These are phyloP conservation scores for Lipomyces mesembrius DNA, from an alignment of 805 yeast genomes.

Conservation along the genomic window DNA sequence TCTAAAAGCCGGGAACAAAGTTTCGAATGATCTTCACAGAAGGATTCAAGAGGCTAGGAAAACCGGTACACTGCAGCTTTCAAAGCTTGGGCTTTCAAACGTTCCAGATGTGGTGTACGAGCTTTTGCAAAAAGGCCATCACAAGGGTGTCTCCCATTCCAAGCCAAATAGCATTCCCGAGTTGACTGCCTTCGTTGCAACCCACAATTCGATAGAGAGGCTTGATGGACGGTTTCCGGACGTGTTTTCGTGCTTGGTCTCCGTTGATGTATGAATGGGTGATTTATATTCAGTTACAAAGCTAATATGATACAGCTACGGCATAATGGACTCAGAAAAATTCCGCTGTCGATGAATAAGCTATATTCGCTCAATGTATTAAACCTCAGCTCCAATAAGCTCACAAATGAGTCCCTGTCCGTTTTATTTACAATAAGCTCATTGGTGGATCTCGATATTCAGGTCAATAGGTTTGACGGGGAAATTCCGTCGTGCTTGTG, in stretches of 20 bases:
- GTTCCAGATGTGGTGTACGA: slow-evolving; percentile 29
- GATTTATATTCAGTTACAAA: background rate
- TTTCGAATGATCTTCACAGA: slow-evolving; percentile 4
- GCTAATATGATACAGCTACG: slow-evolving; percentile 18
- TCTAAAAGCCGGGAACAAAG: background rate
- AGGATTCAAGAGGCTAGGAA: slow-evolving; percentile 14
- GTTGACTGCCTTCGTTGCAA: slow-evolving; percentile 18
- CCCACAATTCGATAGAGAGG: slow-evolving; percentile 19
- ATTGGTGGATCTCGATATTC: slow-evolving; percentile 26
- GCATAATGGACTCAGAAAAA: slow-evolving; percentile 20
- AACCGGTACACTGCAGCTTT: slow-evolving; percentile 21
- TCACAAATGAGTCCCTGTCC: slow-evolving; percentile 17
- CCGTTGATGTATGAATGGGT: slow-evolving; percentile 20
- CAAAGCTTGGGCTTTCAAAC: background rate
- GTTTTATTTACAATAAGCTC: slow-evolving; percentile 16
- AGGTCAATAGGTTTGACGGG: slow-evolving; percentile 27
- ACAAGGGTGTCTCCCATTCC: background rate
- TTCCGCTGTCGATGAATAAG: slow-evolving; percentile 19
- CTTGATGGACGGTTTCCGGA: slow-evolving; percentile 18
- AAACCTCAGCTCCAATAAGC: slow-evolving; percentile 21
- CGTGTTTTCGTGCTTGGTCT: slow-evolving; percentile 14
- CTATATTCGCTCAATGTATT: slow-evolving; percentile 16
- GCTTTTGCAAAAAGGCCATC: slow-evolving; percentile 9
- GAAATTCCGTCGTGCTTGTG: slow-evolving; percentile 25
- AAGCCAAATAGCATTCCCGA: background rate